Base-by-base conservation (phyloP, 2,329 filamentous ascomycete species). In the Aspergillus oerlinghausenensis region DNA sequence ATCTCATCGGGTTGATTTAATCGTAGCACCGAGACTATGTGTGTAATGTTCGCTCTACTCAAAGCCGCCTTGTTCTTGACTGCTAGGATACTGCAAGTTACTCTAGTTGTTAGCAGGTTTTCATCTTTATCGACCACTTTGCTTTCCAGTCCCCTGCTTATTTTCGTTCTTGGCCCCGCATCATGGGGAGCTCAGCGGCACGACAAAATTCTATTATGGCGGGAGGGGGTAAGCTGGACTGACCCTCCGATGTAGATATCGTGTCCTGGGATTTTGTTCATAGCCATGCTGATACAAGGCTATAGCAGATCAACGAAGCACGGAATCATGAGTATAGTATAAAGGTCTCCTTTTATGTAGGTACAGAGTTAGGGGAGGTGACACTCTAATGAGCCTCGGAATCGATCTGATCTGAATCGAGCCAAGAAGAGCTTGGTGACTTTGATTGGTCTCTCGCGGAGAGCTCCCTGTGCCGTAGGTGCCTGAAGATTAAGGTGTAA, bases 191-290 rank as follows among this genome's bases (percentile, higher is more conserved):
- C 43, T 21, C 43, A 25, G 11, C 23, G 19, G 21, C 43, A 14
- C 54, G 49, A 42, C 38, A 38, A 43, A 25, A 43, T 48, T 56
- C 50, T 51, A 57, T 25, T 29, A 52, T 40, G 23, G 38, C 48
- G 51, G 55, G 50, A 55, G 52, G 17, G 17, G 52, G 38, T 51
- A 56, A 38, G 54, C 32, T 55, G 57, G 56, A 73, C 73, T 54
- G 79, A 92, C 90, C 90, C 88, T 75, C 90, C 88, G 63, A 94
- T 87, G 73, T 87, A 92, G 63, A 94, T 80, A 61, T 89, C 85
- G 63, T 85, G 81, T 29, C 88, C 88, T 3, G 86, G 84, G 52
- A 93, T 81, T 67, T 82, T 82, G 69, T 88, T 86, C 63, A 92
- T 71, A 32, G 73, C 69, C 71, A 75, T 75, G 45, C 28, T 61